These are phyloP conservation scores for Viola pubescens DNA, from an alignment of 441 rosid species.

Conservation along the genomic window DNA sequence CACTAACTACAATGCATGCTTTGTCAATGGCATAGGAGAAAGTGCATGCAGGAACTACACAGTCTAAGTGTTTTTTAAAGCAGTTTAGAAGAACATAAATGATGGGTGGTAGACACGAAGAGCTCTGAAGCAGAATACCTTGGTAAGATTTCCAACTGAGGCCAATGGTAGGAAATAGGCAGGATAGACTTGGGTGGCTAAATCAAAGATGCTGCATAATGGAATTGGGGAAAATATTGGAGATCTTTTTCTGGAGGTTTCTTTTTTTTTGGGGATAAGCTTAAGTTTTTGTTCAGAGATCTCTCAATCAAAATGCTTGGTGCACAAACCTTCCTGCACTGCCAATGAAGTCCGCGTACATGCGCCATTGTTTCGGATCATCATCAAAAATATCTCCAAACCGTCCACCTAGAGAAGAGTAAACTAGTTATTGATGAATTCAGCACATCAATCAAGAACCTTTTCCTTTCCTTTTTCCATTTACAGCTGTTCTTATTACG, in stretches of 20 bases:
- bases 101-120: not conserved
- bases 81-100: conserved; percentile 1
- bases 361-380: conserved; percentile 99
- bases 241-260: not conserved
- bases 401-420: conserved; percentile 65
- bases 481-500: conserved; percentile 2
- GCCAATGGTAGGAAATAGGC: conserved; percentile 82
- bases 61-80: not conserved
- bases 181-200: conserved; percentile 84
- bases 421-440: conserved; percentile 13
- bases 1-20: not conserved
- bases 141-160: conserved; percentile 88
- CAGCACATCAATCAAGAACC: conserved; percentile 13
- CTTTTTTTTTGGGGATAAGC: not conserved
- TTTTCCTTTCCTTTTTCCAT: not conserved
- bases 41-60: conserved; percentile 3
- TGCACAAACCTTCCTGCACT: conserved; percentile 79
- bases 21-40: not conserved
- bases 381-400: conserved; percentile 88
- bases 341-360: conserved; percentile 99
- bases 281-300: conserved; percentile 9
- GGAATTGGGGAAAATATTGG: conserved; percentile 18
- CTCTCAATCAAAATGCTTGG: conserved; percentile 7
- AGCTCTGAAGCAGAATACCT: conserved; percentile 40
- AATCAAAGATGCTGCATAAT: conserved; percentile 75